These are phyloP conservation scores for Cryptomeria japonica DNA, from an alignment of 75 land plant genomes.

Conservation along the genomic window DNA sequence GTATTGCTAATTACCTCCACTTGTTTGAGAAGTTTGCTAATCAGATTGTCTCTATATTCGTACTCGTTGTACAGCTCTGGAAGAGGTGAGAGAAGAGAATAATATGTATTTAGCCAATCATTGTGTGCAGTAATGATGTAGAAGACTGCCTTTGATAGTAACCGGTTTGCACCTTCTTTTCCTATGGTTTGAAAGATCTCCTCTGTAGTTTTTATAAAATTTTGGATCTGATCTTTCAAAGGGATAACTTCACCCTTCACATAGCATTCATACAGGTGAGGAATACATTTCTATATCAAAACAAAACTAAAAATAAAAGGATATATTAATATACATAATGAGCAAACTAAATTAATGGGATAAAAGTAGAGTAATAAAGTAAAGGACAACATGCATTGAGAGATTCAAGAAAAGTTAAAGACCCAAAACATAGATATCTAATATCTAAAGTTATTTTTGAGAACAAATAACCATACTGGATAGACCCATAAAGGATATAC, in stretches of 20 bases:
- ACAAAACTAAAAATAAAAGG: no score
- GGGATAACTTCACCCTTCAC: slow-evolving; percentile 15
- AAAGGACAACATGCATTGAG: no score
- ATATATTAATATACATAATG: no score
- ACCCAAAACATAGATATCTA: neutral
- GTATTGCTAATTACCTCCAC: slow-evolving; percentile 11
- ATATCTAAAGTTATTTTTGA: no score
- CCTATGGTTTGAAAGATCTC: slow-evolving; percentile 17
- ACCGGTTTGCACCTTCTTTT: neutral
- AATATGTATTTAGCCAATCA: slow-evolving; percentile 40
- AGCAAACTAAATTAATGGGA: no score
- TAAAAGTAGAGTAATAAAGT: no score
- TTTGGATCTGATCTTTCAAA: slow-evolving; percentile 15
- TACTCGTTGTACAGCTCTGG: slow-evolving; percentile 10
- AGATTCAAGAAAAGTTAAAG: no score
- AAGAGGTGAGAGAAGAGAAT: slow-evolving; percentile 25
- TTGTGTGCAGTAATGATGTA: slow-evolving; percentile 24
- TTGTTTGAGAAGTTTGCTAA: slow-evolving; percentile 12
- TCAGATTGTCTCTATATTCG: slow-evolving; percentile 13
- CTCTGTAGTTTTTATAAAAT: slow-evolving; percentile 17
- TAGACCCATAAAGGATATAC: no score
- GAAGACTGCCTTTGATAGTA: slow-evolving; percentile 17
- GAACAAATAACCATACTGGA: no score
- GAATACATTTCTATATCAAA: neutral
- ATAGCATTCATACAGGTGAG: neutral